phyloP scores from a whole-genome alignment of 306 rosid species.

The Carpinus viminea region DNA sequence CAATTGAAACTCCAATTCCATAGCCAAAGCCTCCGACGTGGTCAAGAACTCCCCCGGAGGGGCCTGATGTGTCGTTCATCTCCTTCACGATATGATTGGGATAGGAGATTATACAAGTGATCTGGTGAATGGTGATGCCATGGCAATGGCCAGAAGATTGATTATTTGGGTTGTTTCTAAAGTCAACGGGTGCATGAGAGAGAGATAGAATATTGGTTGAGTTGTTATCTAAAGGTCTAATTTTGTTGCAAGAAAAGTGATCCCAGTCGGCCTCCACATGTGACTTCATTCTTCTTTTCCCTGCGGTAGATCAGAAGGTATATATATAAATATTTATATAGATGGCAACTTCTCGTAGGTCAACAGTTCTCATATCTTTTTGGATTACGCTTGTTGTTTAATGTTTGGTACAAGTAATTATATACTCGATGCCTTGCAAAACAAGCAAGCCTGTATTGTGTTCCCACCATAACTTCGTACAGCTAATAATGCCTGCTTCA shows the following conservation, averaged over 20 bases:
- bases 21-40: slow-evolving; percentile 74
- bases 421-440: no score
- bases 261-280: slow-evolving; percentile 36
- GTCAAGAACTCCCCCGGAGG: slow-evolving; percentile 55
- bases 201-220: slow-evolving; percentile 22
- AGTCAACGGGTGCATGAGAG: slow-evolving; percentile 55
- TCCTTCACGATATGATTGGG: slow-evolving; percentile 14
- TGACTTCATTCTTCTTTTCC: slow-evolving; percentile 38
- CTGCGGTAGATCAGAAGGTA: slow-evolving; percentile 21
- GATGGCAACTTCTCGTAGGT: slow-evolving; percentile 39
- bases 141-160: slow-evolving; percentile 24
- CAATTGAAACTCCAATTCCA: slow-evolving; percentile 84
- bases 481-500: no score
- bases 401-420: not conserved
- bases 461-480: no score
- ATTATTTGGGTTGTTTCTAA: slow-evolving; percentile 33
- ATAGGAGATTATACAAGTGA: slow-evolving; percentile 15
- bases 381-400: slow-evolving; percentile 9
- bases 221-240: slow-evolving; percentile 42
- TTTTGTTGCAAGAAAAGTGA: slow-evolving; percentile 37
- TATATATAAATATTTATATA: no score
- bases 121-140: slow-evolving; percentile 23
- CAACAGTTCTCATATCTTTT: slow-evolving; percentile 39
- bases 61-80: slow-evolving; percentile 49
- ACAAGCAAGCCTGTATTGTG: not conserved